A percentile compares a stretch with the other conserved stretches of the same genome.
phyloP scores from a whole-genome alignment of 2,329 filamentous ascomycete genomes.

The Colletotrichum graminicola region DNA sequence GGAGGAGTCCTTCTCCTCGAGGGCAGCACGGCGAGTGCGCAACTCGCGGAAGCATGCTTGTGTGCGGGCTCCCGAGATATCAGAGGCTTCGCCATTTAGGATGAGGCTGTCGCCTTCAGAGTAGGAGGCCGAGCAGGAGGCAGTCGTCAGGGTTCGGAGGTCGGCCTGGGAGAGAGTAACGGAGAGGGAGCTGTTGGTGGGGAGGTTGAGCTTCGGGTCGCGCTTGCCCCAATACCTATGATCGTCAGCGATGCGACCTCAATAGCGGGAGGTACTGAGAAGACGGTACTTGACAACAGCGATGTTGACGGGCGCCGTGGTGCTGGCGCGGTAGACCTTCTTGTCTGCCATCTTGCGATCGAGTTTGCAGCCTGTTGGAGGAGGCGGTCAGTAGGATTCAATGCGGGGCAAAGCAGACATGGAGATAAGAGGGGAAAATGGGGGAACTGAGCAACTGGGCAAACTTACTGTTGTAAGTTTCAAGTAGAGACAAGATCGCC shows the following conservation, averaged over 20 bases:
- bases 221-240: conserved; percentile 92
- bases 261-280: conserved; percentile 38
- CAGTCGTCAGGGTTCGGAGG: conserved; percentile 94
- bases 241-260: conserved; percentile 50
- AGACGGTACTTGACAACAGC: conserved; percentile 87
- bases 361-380: conserved; percentile 25
- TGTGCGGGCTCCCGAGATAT: conserved; percentile 89
- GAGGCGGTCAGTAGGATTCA: conserved; percentile 42
- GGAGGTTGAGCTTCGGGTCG: conserved; percentile 92
- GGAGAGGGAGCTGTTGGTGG: conserved; percentile 97
- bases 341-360: conserved; percentile 58
- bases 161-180: conserved; percentile 96
- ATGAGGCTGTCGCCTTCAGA: conserved; percentile 76
- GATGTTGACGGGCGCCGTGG: conserved; percentile 97
- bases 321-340: conserved; percentile 88
- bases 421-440: neutral
- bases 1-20: conserved; percentile 78
- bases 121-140: conserved; percentile 85
- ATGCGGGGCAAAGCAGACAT: conserved; percentile 14
- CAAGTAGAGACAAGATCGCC: neutral
- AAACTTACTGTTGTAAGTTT: neutral
- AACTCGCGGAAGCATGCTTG: conserved; percentile 94
- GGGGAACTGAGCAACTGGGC: no score
- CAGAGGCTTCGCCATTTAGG: conserved; percentile 86
- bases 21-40: conserved; percentile 77